Evolutionary conservation across 208 protist species (phyloP).

Genomic region (Leishmania martiniquensis): DNA sequence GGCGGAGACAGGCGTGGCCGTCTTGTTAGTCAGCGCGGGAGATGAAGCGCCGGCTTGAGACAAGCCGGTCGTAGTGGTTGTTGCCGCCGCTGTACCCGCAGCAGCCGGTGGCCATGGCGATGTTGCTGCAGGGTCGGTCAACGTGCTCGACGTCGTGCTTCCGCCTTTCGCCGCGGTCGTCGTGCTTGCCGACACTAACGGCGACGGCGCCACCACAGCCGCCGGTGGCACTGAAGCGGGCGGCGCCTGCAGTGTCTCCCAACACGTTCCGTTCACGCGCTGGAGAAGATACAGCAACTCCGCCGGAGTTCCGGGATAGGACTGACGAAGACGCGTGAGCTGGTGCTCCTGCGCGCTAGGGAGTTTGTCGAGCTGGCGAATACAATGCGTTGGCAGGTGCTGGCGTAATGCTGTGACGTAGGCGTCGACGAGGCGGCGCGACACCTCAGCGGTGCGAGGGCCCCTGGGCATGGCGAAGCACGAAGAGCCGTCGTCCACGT

Average conservation of each 20-base stretch:
- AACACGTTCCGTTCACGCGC: conserved; percentile 62
- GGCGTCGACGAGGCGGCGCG: conserved; percentile 56
- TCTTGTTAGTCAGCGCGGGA: neutral
- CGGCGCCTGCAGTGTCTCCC: conserved; percentile 32
- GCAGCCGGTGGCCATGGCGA: neutral
- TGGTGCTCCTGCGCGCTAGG: conserved; percentile 43
- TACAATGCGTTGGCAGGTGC: conserved; percentile 49
- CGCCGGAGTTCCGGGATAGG: conserved; percentile 41
- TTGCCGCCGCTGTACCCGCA: neutral
- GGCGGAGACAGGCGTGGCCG: neutral
- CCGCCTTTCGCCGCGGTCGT: neutral
- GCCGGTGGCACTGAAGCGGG: conserved; percentile 2
- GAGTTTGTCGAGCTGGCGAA: conserved; percentile 59
- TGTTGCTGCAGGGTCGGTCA: neutral
- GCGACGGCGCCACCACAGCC: neutral
- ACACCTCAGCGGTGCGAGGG: conserved; percentile 34
- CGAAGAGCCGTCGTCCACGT: neutral
- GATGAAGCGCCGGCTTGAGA: neutral
- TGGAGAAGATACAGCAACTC: conserved; percentile 53
- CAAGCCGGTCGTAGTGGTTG: neutral
- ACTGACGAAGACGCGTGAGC: conserved; percentile 32
- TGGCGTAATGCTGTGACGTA: conserved; percentile 74
- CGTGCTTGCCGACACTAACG: neutral
- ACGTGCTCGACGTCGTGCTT: neutral
- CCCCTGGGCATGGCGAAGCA: conserved; percentile 17